Evolutionary conservation across 1,284 basidiomycete genomes (phyloP), one percentile per base, ranked within the genome.

Genomic region (Amylostereum areolatum): DNA sequence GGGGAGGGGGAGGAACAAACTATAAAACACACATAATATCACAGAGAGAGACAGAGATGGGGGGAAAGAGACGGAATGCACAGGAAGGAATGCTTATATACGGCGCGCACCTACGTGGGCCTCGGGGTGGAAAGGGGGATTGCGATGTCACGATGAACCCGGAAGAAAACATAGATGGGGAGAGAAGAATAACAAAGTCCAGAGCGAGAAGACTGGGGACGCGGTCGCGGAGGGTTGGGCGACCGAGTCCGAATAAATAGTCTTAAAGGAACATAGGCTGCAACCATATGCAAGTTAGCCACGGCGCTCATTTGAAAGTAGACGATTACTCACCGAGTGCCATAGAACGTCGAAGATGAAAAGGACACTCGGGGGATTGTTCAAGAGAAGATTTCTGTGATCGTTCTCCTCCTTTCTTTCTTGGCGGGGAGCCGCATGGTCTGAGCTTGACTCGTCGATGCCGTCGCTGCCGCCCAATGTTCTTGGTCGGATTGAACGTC

Each of bases 381-480:
- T 48, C 50, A 35, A 52, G 64, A 54, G 54, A 76, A 77, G 52
- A 77, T 71, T 52, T 78, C 75, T 30, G 74, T 75, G 48, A 78
- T 68, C 35, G 75, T 78, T 33, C 73, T 66, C 46, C 74, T 64
- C 36, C 75, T 68, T 49, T 77, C 74, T 50, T 62, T 68, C 46
- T 69, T 62, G 11, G 66, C 61, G 31, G 67, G 63, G 33, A 66
- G 62, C 24, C 66, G 49, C 43, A 71, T 62, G 4, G 70, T 74
- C 49, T 61, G 68, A 12, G 67, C 58, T 45, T 66, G 63, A 48
- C 63, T 67, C 2, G 52, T 53, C 9, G 29, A 7, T 39, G 36
- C 25, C 12, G 50, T 50, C 25, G 47, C 46, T 24, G 33, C 41
- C n/a, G 41, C 45, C 11, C 46, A 52, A 10, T 49, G 42, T 35